Evolutionary conservation across 2,329 filamentous ascomycete genomes (phyloP).

Genomic region (Calonectria pauciramosa): DNA sequence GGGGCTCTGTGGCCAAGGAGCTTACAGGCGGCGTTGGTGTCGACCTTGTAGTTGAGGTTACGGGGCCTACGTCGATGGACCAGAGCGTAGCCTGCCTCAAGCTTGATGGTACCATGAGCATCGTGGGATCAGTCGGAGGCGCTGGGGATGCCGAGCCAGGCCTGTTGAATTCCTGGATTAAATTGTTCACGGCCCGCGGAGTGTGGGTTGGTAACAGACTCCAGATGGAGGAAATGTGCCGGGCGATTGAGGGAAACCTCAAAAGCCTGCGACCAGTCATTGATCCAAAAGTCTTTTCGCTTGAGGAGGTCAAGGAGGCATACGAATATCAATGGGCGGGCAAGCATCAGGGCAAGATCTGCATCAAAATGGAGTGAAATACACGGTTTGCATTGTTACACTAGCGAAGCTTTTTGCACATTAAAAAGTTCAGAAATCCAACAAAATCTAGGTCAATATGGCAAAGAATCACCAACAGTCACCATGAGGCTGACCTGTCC

Average conservation of each 20-base stretch:
- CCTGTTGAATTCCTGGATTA: not conserved
- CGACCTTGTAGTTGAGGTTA: constrained; percentile 60
- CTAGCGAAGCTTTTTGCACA: not conserved
- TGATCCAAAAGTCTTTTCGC: constrained; percentile 56
- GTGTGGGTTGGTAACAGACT: constrained; percentile 58
- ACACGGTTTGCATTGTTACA: not conserved
- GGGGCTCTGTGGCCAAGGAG: constrained; percentile 54
- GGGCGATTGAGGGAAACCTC: constrained; percentile 60
- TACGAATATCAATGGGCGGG: constrained; percentile 52
- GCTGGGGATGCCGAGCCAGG: not conserved
- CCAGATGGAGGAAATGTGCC: constrained; percentile 65
- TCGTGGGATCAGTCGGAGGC: constrained; percentile 48
- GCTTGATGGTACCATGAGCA: constrained; percentile 56
- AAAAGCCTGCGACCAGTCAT: constrained; percentile 57
- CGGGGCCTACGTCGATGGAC: constrained; percentile 53
- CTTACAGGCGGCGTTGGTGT: constrained; percentile 55
- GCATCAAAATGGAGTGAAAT: constrained; percentile 40
- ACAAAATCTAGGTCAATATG: no score
- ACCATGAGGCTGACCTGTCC: no score
- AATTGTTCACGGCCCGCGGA: constrained; percentile 56
- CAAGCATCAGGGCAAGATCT: constrained; percentile 55
- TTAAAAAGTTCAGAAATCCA: not conserved
- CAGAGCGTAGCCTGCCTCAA: constrained; percentile 57
- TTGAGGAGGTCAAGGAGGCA: constrained; percentile 59
- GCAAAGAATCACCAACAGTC: not conserved